Evolutionary conservation across 78 protist genomes (phyloP), one percentile per base, ranked within the genome.

Genomic region (Speleostelium caveatum): DNA sequence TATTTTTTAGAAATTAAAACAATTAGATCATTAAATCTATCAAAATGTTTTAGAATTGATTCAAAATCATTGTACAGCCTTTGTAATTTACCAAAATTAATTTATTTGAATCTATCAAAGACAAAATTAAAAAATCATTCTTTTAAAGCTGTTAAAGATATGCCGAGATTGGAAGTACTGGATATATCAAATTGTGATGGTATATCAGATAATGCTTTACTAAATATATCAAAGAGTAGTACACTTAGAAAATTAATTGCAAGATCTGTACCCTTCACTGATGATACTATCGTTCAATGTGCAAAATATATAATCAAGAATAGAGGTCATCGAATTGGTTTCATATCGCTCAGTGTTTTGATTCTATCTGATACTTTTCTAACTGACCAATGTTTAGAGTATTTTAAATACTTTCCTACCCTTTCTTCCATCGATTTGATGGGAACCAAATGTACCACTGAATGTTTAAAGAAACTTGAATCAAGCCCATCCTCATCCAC

Each of bases 111-210:
- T 69, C 21, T 83, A 10, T 83, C 91, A 26, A 42, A 38, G 5
- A 35, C 71, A 5, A 42, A 32, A 33, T 39, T 83, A 0, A 63
- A 42, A 2, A 60, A 83, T 33, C 32, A 59, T 16, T 35, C 72
- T 16, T 33, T 83, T 36, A 41, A 17, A 5, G 24, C 5, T 19
- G 28, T 83, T 8, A 60, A 62, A 22, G 55, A 26, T 3, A 69
- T 83, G 78, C 61, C 79, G 3, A 53, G 91, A 45, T 45, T 83
- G 39, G 74, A 83, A 69, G 21, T 22, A 28, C 59, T 83, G 41
- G n/a, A 83, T 59, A 83, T 83, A 22, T 65, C 75, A 41, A 33
- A 45, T 51, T 36, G 39, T 72, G 19, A 19, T n/a, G n/a, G 21
- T 33, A 6, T 69, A 1, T 19, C 22, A 10, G 73, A 59, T 45